These are phyloP conservation scores for Meyerozyma sp. DNA, from an alignment of 1,139 yeast species.

Conservation along the genomic window DNA sequence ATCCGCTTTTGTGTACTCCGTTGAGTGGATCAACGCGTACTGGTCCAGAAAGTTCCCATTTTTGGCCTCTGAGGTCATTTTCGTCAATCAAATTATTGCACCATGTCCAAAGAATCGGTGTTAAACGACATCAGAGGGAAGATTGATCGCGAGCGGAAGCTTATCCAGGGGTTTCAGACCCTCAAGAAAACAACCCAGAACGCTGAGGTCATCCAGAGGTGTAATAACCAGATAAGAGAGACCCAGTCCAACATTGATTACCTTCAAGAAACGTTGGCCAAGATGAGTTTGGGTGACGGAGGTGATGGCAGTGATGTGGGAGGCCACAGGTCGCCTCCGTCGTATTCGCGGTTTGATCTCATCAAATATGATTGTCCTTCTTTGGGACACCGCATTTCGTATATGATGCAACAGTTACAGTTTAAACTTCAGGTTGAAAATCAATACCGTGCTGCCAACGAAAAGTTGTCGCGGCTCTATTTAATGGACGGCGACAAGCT, in stretches of 20 bases:
- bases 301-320: constrained; percentile 5
- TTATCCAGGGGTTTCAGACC: constrained; percentile 81
- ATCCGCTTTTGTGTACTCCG: neutral
- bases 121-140: constrained; percentile 67
- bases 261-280: constrained; percentile 69
- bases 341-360: constrained; percentile 68
- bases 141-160: constrained; percentile 81
- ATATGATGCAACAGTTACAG: constrained; percentile 91
- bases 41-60: neutral
- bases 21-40: neutral
- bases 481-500: constrained; percentile 87
- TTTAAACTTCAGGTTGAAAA: constrained; percentile 90
- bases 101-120: constrained; percentile 22
- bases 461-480: constrained; percentile 79
- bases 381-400: constrained; percentile 90
- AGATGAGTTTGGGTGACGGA: constrained; percentile 31
- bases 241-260: constrained; percentile 89
- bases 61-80: neutral
- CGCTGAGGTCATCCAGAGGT: constrained; percentile 78
- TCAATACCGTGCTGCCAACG: constrained; percentile 89
- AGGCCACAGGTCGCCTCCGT: constrained; percentile 24
- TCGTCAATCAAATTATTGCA: neutral
- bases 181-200: constrained; percentile 75
- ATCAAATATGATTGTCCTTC: constrained; percentile 92
- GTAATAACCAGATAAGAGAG: constrained; percentile 86